These are phyloP conservation scores for Jackrogersella multiformis DNA, from an alignment of 495 filamentous ascomycete species.

Conservation along the genomic window DNA sequence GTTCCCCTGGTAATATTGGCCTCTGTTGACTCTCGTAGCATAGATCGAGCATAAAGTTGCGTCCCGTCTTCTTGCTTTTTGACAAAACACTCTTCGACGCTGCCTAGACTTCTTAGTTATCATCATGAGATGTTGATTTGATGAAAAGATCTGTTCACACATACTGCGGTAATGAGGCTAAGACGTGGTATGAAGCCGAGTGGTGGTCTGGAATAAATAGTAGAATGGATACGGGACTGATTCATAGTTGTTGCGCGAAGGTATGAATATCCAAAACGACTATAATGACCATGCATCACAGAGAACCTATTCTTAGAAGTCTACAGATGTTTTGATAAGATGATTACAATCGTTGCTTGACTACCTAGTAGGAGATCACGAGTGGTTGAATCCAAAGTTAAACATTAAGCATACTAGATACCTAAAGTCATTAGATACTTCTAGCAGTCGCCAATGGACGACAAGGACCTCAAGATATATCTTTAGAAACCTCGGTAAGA, in stretches of 20 bases:
- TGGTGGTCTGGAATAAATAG: slow-evolving; percentile 6
- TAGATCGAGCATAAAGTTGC: neutral
- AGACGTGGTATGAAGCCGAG: neutral
- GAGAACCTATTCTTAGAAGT: neutral
- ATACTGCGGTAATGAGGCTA: neutral
- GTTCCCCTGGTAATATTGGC: neutral
- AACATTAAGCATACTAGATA: neutral
- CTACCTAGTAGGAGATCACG: neutral
- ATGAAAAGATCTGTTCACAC: neutral
- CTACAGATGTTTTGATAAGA: slow-evolving; percentile 12
- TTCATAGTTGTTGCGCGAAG: slow-evolving; percentile 10
- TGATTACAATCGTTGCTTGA: neutral
- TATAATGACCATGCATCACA: neutral
- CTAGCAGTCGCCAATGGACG: neutral
- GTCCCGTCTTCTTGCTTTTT: slow-evolving; percentile 11
- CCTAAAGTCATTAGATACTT: slow-evolving; percentile 2
- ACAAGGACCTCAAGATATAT: neutral
- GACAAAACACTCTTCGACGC: slow-evolving; percentile 18
- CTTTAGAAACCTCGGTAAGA: neutral
- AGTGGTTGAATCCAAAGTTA: neutral
- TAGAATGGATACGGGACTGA: slow-evolving; percentile 15
- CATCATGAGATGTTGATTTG: slow-evolving; percentile 5
- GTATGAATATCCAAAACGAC: slow-evolving; percentile 12
- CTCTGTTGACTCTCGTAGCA: neutral
- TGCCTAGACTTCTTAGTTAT: slow-evolving; percentile 19